Base-by-base conservation (phyloP, 2,329 filamentous ascomycete genomes). In the Colletotrichum spinosum region DNA sequence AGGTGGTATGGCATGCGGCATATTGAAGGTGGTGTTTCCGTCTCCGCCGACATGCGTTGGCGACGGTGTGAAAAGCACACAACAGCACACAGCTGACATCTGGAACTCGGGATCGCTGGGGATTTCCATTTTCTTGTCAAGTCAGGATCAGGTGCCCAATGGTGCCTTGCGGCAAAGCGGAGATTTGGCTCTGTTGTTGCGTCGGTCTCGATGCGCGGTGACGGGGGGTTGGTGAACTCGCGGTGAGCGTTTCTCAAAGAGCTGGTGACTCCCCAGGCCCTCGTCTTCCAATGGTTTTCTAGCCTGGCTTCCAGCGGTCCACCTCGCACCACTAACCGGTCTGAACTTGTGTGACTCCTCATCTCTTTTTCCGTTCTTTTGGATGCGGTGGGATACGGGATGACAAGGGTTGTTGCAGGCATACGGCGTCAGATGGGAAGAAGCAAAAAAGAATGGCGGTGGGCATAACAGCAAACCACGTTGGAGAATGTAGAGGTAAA, bases 381-480 rank as follows among this genome's bases (percentile, higher is more conserved):
- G 45, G 55, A 58, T 50, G 55, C 51, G 55, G 15, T 46, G 44
- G 44, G 44, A 17, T 10, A 58, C 25, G 38, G 46, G 45, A 49
- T n/a, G 45, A 45, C 55, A 57, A 49, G 55, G 55, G 55, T 25
- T 25, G 25, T 25, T 25, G 45, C 37, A 17, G 46, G 11, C 9
- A 50, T 8, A 50, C 44, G 42, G 53, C 25, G 25, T 25, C 25
- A 25, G 41, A 46, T 57, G 55, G 46, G 12, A 63, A 53, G 63
- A 66, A 66, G 63, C 58, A 62, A 54, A 57, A 44, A 65, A 65
- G 50, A 66, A 66, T 45, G 61, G 63, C 63, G 63, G 63, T 66
- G 63, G 63, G 11, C 59, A 34, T 63, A 63, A 56, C 52, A 56
- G 41, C 55, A 37, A 52, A 49, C 48, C 51, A 25, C 25, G 25